Evolutionary conservation across 495 filamentous ascomycete species (phyloP).

Genomic region (Cryomyces minteri): DNA sequence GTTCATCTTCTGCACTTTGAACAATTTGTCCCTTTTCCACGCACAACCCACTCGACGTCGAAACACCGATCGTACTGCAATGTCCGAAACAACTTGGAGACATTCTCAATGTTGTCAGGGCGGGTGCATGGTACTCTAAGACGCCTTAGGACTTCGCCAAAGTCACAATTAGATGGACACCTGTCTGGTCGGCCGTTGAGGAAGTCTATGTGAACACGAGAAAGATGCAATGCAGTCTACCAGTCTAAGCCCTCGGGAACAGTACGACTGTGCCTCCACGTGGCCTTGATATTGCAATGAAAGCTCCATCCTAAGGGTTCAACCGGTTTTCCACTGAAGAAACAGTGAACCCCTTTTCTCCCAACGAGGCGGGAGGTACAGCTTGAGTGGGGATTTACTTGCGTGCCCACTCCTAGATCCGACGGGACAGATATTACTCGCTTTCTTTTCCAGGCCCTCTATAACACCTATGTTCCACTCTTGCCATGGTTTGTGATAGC

Average conservation of each 20-base stretch:
- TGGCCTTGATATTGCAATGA: too few relatives aligned
- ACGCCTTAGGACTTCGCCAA: not conserved
- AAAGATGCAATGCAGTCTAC: not conserved
- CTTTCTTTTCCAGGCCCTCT: too few relatives aligned
- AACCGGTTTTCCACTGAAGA: too few relatives aligned
- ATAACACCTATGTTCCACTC: too few relatives aligned
- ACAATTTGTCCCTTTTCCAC: not conserved
- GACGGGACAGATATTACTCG: too few relatives aligned
- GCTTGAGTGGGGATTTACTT: too few relatives aligned
- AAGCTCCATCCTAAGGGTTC: too few relatives aligned
- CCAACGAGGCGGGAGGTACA: too few relatives aligned
- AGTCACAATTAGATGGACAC: not conserved
- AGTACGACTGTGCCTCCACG: not conserved
- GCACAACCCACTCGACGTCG: not conserved
- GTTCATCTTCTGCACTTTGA: not conserved
- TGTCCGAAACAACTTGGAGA: not conserved
- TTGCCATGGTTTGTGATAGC: too few relatives aligned
- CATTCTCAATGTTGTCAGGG: not conserved
- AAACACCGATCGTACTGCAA: not conserved
- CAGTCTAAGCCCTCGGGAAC: not conserved
- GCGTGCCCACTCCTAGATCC: too few relatives aligned
- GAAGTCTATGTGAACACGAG: not conserved
- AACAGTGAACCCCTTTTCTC: too few relatives aligned
- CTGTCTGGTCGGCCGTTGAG: not conserved
- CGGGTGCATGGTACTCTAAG: not conserved